Percentiles rank a stretch among this genome's conserved stretches.
Conservation (phyloP, 306 rosid species). For the Pterocarpus macrocarpus region DNA sequence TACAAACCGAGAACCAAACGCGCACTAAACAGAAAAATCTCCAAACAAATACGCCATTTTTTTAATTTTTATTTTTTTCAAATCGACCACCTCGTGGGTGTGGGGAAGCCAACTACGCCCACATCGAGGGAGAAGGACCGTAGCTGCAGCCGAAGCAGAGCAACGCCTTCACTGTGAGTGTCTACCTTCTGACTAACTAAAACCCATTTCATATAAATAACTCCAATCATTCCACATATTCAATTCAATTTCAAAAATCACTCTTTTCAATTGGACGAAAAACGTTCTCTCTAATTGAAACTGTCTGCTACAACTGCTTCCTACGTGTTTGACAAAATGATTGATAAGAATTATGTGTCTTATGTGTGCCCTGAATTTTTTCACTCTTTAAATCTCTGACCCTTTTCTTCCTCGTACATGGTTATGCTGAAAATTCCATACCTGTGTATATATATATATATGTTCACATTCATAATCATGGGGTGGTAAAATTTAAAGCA, state of each 20-base stretch:
- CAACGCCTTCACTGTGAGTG: neutral
- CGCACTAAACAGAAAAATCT: no score
- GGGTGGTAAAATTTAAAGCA: neutral
- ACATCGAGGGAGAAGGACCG: neutral
- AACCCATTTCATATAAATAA: neutral
- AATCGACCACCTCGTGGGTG: no score
- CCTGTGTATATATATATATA: neutral
- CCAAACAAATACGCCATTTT: no score
- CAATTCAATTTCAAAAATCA: neutral
- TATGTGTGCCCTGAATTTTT: neutral
- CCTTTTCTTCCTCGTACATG: neutral
- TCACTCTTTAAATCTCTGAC: neutral
- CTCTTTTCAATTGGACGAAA: neutral
- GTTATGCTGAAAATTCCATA: neutral
- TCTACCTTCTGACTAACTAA: no score
- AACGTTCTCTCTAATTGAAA: neutral
- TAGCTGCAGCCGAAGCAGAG: neutral
- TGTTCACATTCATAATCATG: constrained; percentile 1
- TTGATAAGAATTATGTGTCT: neutral
- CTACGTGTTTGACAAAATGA: neutral
- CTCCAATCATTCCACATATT: neutral
- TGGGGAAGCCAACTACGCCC: neutral
- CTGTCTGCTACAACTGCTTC: neutral
- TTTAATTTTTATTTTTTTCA: no score
- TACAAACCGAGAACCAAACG: no score